Percentiles rank a stretch among this genome's conserved stretches.
Evolutionary conservation across 805 yeast species (phyloP).

Genomic region (Jamesozyma gamospora): DNA sequence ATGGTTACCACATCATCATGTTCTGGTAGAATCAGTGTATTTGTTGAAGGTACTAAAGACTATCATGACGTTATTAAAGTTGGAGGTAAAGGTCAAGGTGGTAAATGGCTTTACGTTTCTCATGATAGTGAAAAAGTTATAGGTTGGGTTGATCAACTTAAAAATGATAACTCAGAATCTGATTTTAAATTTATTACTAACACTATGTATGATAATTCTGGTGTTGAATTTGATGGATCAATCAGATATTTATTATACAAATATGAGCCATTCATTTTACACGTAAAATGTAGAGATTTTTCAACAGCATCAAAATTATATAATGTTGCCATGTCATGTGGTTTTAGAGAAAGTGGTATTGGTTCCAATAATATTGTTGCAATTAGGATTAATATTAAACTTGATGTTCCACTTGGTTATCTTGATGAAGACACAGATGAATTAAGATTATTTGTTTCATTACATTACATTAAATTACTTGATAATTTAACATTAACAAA

Average conservation of each 20-base stretch:
- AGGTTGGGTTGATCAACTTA: conserved; percentile 37
- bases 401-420: conserved; percentile 72
- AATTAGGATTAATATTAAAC: conserved; percentile 51
- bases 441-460: conserved; percentile 38
- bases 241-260: conserved; percentile 57
- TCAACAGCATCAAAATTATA: conserved; percentile 51
- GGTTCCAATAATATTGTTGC: conserved; percentile 74
- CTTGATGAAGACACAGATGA: conserved; percentile 25
- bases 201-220: conserved; percentile 14
- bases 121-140: conserved; percentile 46
- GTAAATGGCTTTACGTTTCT: conserved; percentile 72
- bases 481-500: conserved; percentile 50
- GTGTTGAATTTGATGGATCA: conserved; percentile 1
- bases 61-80: conserved; percentile 31
- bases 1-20: conserved; percentile 86
- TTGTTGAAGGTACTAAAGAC: conserved; percentile 59
- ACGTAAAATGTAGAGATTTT: conserved; percentile 64
- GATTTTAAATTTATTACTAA: not conserved
- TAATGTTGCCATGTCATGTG: conserved; percentile 69
- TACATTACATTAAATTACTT: conserved; percentile 41
- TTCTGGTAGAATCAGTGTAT: conserved; percentile 78
- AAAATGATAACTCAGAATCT: conserved; percentile 8
- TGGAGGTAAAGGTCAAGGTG: conserved; percentile 82
- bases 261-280: conserved; percentile 78
- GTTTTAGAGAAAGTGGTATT: conserved; percentile 80